Evolutionary conservation across 2,329 filamentous ascomycete genomes (phyloP).

Genomic region (Albifimbria verrucaria): DNA sequence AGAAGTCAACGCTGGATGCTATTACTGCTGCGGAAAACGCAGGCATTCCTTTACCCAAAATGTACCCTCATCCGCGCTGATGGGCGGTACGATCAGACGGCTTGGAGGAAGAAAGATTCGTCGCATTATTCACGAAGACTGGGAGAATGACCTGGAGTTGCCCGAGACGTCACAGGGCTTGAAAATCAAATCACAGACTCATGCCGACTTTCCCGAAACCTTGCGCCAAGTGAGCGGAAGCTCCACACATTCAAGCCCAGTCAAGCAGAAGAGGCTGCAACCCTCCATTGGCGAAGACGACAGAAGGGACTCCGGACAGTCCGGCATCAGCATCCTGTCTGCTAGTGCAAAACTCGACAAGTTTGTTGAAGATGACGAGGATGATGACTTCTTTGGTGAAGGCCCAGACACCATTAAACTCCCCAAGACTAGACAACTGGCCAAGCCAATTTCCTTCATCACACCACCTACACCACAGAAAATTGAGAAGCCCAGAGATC

Average conservation of each 20-base stretch:
- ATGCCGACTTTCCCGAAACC: conserved; percentile 62
- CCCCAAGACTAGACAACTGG: conserved; percentile 53
- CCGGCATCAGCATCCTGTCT: conserved; percentile 32
- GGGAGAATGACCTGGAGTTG: conserved; percentile 74
- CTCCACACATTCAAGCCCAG: conserved; percentile 52
- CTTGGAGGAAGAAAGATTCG: conserved; percentile 73
- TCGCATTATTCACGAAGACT: conserved; percentile 74
- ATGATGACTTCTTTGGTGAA: conserved; percentile 63
- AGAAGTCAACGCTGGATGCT: conserved; percentile 77
- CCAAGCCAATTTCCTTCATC: conserved; percentile 50
- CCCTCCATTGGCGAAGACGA: conserved; percentile 21
- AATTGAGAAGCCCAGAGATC: conserved; percentile 26
- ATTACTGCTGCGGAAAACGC: conserved; percentile 84
- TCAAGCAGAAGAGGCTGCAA: conserved; percentile 32
- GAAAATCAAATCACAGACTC: conserved; percentile 62
- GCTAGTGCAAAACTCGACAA: conserved; percentile 57
- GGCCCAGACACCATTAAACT: conserved; percentile 66
- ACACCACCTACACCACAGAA: conserved; percentile 55
- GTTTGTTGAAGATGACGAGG: conserved; percentile 61
- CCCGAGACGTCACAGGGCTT: conserved; percentile 57
- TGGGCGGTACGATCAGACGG: conserved; percentile 90
- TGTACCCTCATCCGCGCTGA: conserved; percentile 81
- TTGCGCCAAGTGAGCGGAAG: conserved; percentile 63
- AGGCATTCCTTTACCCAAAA: conserved; percentile 89
- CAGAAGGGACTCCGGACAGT: conserved; percentile 25